A percentile compares a stretch with the other conserved stretches of the same genome.
These are phyloP conservation scores for Meredithiella fracta DNA, from an alignment of 2,329 filamentous ascomycete species.

Conservation along the genomic window DNA sequence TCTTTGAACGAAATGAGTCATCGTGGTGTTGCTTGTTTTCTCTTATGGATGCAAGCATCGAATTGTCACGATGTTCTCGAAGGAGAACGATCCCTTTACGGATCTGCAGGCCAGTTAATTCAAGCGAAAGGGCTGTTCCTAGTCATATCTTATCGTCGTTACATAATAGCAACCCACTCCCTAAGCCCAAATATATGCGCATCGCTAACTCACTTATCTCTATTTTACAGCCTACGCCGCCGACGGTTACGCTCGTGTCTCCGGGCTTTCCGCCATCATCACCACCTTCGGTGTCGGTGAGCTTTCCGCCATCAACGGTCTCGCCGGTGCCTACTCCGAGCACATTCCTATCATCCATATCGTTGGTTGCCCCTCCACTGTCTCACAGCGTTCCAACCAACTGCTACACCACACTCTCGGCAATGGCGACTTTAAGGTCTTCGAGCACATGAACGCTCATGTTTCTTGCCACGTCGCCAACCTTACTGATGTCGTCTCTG, in stretches of 20 bases:
- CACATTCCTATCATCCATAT: slow-evolving; percentile 56
- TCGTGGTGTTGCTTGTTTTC: too few relatives aligned
- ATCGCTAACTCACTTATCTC: slow-evolving; percentile 16
- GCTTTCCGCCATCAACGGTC: slow-evolving; percentile 55
- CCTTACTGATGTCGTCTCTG: slow-evolving; percentile 52
- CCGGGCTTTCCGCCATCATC: slow-evolving; percentile 51
- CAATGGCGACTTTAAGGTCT: slow-evolving; percentile 69
- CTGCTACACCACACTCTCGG: slow-evolving; percentile 52
- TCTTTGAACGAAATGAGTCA: too few relatives aligned
- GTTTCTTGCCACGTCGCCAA: slow-evolving; percentile 58
- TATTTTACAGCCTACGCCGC: slow-evolving; percentile 47
- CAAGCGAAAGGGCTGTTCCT: too few relatives aligned
- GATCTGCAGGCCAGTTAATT: too few relatives aligned
- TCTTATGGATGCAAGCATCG: too few relatives aligned
- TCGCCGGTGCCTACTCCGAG: slow-evolving; percentile 61
- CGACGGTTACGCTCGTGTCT: slow-evolving; percentile 63
- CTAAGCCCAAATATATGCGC: too few relatives aligned
- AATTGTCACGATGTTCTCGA: too few relatives aligned
- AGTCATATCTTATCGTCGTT: too few relatives aligned
- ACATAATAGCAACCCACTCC: too few relatives aligned
- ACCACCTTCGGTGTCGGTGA: slow-evolving; percentile 65
- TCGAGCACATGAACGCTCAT: slow-evolving; percentile 57
- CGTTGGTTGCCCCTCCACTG: slow-evolving; percentile 36
- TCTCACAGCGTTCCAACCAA: slow-evolving; percentile 32
- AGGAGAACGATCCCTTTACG: too few relatives aligned